Conservation (phyloP, 140 eudicot genomes). For the Anethum foeniculum region DNA sequence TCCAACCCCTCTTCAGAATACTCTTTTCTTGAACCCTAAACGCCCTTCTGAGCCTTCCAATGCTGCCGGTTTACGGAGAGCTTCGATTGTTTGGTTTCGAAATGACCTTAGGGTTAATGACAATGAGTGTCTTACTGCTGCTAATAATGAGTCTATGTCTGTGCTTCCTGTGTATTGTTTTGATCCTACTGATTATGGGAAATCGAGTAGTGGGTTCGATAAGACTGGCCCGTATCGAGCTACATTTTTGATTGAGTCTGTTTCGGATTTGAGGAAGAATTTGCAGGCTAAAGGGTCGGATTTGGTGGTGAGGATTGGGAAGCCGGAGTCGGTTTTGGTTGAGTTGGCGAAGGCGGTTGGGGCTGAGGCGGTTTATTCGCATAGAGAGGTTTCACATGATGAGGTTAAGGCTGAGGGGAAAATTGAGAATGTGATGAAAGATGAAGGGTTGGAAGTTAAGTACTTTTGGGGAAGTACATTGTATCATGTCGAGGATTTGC, state of each 20-base stretch:
- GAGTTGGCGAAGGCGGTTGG: slow-evolving; percentile 79
- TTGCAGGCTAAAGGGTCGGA: slow-evolving; percentile 75
- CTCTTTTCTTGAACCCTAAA: slow-evolving; percentile 55
- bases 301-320: slow-evolving; percentile 68
- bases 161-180: slow-evolving; percentile 75
- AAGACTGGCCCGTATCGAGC: slow-evolving; percentile 89
- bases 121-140: slow-evolving; percentile 58
- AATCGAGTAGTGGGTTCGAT: slow-evolving; percentile 75
- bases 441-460: slow-evolving; percentile 83
- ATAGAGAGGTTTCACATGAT: slow-evolving; percentile 67
- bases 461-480: slow-evolving; percentile 97
- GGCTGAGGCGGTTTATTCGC: slow-evolving; percentile 77
- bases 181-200: slow-evolving; percentile 84
- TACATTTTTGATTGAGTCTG: slow-evolving; percentile 57
- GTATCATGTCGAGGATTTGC: slow-evolving; percentile 85
- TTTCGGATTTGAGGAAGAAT: slow-evolving; percentile 55
- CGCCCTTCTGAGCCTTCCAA: slow-evolving; percentile 73
- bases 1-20: slow-evolving; percentile 55
- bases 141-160: slow-evolving; percentile 66
- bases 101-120: slow-evolving; percentile 80
- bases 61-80: slow-evolving; percentile 48
- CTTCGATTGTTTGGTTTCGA: slow-evolving; percentile 82
- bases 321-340: slow-evolving; percentile 59
- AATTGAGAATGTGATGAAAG: slow-evolving; percentile 56
- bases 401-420: slow-evolving; percentile 76